Conservation (phyloP, 768 basidiomycete species). For the Amanita subjunquillea region DNA sequence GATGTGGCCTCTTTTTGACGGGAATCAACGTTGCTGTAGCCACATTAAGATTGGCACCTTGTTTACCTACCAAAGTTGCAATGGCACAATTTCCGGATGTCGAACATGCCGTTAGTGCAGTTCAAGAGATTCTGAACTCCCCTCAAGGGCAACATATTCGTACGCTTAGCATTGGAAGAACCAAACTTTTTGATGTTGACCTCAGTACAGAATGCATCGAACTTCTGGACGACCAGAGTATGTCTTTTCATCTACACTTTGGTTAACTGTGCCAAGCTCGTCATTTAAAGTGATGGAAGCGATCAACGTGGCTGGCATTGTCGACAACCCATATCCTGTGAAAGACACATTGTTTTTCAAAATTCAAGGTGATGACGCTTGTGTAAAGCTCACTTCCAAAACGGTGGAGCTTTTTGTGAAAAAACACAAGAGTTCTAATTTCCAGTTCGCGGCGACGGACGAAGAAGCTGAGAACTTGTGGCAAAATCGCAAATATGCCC, state of each 20-base stretch:
- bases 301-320: conserved; percentile 56
- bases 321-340: conserved; percentile 52
- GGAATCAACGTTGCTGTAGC: conserved; percentile 29
- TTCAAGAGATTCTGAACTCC: conserved; percentile 67
- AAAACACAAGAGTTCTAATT: conserved; percentile 56
- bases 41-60: conserved; percentile 73
- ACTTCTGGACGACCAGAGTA: conserved; percentile 69
- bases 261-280: not conserved
- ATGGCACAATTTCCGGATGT: conserved; percentile 83
- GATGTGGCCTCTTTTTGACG: not conserved
- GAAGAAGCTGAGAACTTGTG: conserved; percentile 72
- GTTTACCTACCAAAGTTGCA: conserved; percentile 76
- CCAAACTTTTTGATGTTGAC: not conserved
- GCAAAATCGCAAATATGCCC: conserved; percentile 78
- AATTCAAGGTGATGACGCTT: conserved; percentile 64
- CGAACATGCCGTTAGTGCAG: conserved; percentile 66
- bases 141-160: conserved; percentile 66
- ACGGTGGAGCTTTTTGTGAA: conserved; percentile 51
- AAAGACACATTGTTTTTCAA: conserved; percentile 87
- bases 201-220: conserved; percentile 68
- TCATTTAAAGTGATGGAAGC: conserved; percentile 60
- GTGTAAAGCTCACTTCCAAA: conserved; percentile 48
- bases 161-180: conserved; percentile 23
- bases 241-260: not conserved
- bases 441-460: conserved; percentile 66